Conservation (phyloP, 495 filamentous ascomycete genomes). For the Penicillium alfredii region DNA sequence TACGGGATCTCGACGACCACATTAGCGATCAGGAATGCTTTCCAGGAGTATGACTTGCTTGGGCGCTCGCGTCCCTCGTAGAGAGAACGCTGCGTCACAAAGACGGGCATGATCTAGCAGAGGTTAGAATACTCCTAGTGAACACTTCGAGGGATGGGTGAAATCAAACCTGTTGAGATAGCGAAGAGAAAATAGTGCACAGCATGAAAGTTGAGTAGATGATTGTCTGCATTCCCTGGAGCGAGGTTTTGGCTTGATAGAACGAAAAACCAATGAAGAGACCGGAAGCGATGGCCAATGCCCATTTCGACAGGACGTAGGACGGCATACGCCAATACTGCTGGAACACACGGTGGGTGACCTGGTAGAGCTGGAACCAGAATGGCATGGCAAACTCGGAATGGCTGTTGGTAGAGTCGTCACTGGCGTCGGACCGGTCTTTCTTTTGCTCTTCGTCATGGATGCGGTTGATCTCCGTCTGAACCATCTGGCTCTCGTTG, state of each 20-base stretch:
- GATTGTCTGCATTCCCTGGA: slow-evolving; percentile 45
- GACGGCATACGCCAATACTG: slow-evolving; percentile 51
- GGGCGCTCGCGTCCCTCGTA: slow-evolving; percentile 64
- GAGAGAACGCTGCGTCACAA: slow-evolving; percentile 54
- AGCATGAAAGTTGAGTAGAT: slow-evolving; percentile 60
- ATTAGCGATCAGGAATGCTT: slow-evolving; percentile 58
- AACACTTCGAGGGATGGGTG: too few species aligned
- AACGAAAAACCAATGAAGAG: slow-evolving; percentile 65
- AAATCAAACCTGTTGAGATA: slow-evolving; percentile 46
- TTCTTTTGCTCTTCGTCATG: slow-evolving; percentile 47
- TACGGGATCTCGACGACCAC: slow-evolving; percentile 52
- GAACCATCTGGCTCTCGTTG: slow-evolving; percentile 57
- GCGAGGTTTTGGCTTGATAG: slow-evolving; percentile 38
- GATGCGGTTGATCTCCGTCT: slow-evolving; percentile 59
- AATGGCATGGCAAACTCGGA: slow-evolving; percentile 48
- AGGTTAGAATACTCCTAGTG: slow-evolving; percentile 6
- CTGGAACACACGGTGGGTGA: slow-evolving; percentile 41
- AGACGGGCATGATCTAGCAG: slow-evolving; percentile 59
- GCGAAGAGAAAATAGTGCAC: slow-evolving; percentile 47
- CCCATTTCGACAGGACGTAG: slow-evolving; percentile 36
- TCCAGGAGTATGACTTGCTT: slow-evolving; percentile 65
- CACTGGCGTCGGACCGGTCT: slow-evolving; percentile 27
- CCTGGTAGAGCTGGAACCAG: slow-evolving; percentile 38
- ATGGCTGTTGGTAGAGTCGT: slow-evolving; percentile 6
- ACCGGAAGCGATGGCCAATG: slow-evolving; percentile 31